Evolutionary conservation across 768 basidiomycete genomes (phyloP), one percentile per base, ranked within the genome.

Genomic region (Pleurotus eryngii): DNA sequence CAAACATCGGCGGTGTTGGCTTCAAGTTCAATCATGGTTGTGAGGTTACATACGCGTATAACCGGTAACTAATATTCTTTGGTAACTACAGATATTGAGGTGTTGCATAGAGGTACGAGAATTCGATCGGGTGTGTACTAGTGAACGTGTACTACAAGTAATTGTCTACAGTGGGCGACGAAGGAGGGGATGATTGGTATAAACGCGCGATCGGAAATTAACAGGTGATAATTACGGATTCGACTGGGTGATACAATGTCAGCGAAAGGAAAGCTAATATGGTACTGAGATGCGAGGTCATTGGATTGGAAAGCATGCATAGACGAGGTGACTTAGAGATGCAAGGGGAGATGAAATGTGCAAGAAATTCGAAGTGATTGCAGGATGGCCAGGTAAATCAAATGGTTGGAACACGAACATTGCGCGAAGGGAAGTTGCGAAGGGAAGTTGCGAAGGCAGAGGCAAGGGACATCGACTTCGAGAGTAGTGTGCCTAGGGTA

Each of bases 201-300:
- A 42, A 42, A 38, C 17, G 39, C 39, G 11, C 6, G 22, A 5
- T 17, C 27, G 24, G 17, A 51, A 35, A 17, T 17, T 30, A 30
- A 30, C 5, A 26, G 20, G 39, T 42, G 39, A 18, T 42, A 54
- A 54, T 22, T 54, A 54, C 26, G 20, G 42, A 40, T 22, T 54
- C 37, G 39, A 54, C 39, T 54, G 39, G 38, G n/a, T 54, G 51
- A 39, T 54, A 54, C 51, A 54, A 18, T 40, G 51, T 54, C 51
- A 54, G 51, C 51, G 39, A 54, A 54, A 12, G 12, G 51, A 54
- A 54, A 54, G 39, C 51, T 54, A 40, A 12, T 54, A 54, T 22
- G 39, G 24, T 20, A 54, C 51, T n/a, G 39, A 38, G 51, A 54
- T 54, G 51, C 39, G 14, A 54, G 15, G n/a, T 17, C 18, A 40